Percentiles rank a stretch among this genome's conserved stretches.
phyloP scores from a whole-genome alignment of 2,329 filamentous ascomycete genomes.

The Exophiala xenobiotica region DNA sequence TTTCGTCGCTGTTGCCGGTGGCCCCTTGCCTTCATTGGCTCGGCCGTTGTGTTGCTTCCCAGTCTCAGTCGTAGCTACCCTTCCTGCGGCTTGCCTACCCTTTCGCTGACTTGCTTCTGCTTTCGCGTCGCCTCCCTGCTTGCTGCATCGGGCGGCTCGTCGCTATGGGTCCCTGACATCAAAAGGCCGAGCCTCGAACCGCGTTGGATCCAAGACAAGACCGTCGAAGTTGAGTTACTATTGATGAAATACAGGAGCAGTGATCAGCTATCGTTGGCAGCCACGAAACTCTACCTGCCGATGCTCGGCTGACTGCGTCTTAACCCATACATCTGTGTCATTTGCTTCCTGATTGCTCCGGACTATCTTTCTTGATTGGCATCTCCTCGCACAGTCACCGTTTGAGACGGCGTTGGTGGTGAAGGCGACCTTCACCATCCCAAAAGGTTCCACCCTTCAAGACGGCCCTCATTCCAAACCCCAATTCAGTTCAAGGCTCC shows the following conservation, averaged over 20 bases:
- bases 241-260: slow-evolving; percentile 10
- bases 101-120: slow-evolving; percentile 18
- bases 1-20: slow-evolving; percentile 13
- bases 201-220: slow-evolving; percentile 30
- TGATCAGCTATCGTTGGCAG: slow-evolving; percentile 24
- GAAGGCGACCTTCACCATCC: slow-evolving; percentile 14
- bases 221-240: slow-evolving; percentile 23
- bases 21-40: slow-evolving; percentile 20
- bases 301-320: slow-evolving; percentile 29
- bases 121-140: slow-evolving; percentile 16
- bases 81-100: slow-evolving; percentile 26
- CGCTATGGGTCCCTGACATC: slow-evolving; percentile 26
- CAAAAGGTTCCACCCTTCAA: slow-evolving; percentile 19
- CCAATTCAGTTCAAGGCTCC: slow-evolving; percentile 22
- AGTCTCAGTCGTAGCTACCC: slow-evolving; percentile 24
- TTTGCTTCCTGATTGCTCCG: slow-evolving; percentile 19
- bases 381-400: slow-evolving; percentile 17
- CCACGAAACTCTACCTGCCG: slow-evolving; percentile 24
- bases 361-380: slow-evolving; percentile 4
- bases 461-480: slow-evolving; percentile 26
- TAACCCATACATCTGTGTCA: slow-evolving; percentile 18
- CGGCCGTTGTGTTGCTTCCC: slow-evolving; percentile 20
- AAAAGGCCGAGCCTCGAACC: slow-evolving; percentile 30
- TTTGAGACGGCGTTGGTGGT: slow-evolving; percentile 19
- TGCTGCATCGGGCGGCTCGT: slow-evolving; percentile 20